Base-by-base conservation (phyloP, 1,284 basidiomycete genomes). In the Ganoderma leucocontextum region DNA sequence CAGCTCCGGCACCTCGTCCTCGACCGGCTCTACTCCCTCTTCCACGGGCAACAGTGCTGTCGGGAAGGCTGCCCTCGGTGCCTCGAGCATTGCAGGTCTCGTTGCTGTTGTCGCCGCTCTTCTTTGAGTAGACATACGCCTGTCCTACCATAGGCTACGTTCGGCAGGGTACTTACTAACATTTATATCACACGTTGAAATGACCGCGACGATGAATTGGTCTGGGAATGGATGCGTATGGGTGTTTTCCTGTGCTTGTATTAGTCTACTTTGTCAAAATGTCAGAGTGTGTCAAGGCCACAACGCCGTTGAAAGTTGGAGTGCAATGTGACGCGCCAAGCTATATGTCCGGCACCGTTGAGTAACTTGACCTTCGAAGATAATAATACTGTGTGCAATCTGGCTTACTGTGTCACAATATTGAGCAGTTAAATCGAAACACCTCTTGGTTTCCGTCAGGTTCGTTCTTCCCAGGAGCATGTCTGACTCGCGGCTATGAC, bases 61-160 rank as follows among this genome's bases (percentile, higher is more conserved):
- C 29, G 62, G 63, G 35, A 68, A 72, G 17, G 47, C 70, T 22
- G 72, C 65, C 25, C 62, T 73, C 8, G 76, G 75, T 35, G 57
- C 74, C n/a, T 70, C 74, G 4, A 74, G 75, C 17, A 29, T 76
- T n/a, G 63, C 75, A 0, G 70, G 72, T 36, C 59, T 77, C 42
- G 57, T 70, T 19, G 76, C 71, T 8, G 73, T 62, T 4, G 63
- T 75, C 8, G 57, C 72, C 10, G 72, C 75, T 17, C 38, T 73
- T 15, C 60, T 78, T 13, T 78, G 62, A 73, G 38, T 33, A 17
- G 55, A 58, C 29, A 33, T 33, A 13, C 5, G 52, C 9, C 6
- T 35, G 52, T 49, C 5, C 13, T 55, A 33, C 29, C 52, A 29
- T 55, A 10, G 25, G 22, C 25, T 9, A 9, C n/a, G 4, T 22